Evolutionary conservation across 176 grass and related monocot species (phyloP), one percentile per base, ranked within the genome.

Genomic region (Cenchrus fungigraminus): DNA sequence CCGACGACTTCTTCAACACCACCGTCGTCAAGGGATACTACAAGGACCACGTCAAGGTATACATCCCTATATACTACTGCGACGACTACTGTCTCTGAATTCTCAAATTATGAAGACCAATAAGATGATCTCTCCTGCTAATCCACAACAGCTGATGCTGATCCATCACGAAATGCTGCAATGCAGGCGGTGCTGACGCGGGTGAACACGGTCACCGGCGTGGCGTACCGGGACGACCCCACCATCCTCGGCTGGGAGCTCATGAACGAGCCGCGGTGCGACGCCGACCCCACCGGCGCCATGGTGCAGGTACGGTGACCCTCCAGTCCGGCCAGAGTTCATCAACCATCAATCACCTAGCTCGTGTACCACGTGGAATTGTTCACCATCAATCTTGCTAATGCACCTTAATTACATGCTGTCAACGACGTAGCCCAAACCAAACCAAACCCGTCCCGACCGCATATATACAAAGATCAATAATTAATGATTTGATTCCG

Each of bases 231-330:
- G 85, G 89, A 95, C 79, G 95, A 98, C 80, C 86, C 93, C 3
- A 71, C 93, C 59, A 95, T 98, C 85, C 70, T 98, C 43, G 89
- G 79, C 8, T 98, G 95, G 95, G 95, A 98, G 83, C 89, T 98
- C 43, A 95, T 98, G 58, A 98, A 98, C 86, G 95, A 98, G 83
- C 93, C 95, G 0, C 78, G 89, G 0, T 98, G 95, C 75, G 46
- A 74, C 43, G 53, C 73, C 56, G 95, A 98, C 3, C 70, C 61
- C 12, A 90, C 93, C 1, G 95, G 95, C 54, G 74, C 68, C 77
- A 52, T 77, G 65, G 79, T 92, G 28, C 83, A 88, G 61, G 90
- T 81, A 25, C 25, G 37, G 3, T 11, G 11, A 15, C 6, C 12
- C 2, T 5, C n/a, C 3, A 40, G 37, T 40, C 37, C 37, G 37